Evolutionary conservation across 345 rosid genomes (phyloP).

Genomic region (Rubroshorea leprosula): DNA sequence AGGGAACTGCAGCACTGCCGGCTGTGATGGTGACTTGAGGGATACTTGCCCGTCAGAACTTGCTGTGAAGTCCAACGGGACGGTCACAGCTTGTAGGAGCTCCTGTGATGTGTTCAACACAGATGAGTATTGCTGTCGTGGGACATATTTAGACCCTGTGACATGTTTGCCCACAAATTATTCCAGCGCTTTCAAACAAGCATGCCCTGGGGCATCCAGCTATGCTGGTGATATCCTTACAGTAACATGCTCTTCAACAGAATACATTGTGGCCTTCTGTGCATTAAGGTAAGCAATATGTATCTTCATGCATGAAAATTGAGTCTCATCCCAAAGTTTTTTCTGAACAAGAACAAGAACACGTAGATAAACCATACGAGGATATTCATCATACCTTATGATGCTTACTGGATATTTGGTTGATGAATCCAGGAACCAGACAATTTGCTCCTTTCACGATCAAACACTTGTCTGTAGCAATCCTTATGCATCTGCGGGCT

Average conservation of each 20-base stretch:
- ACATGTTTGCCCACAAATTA: slow-evolving; percentile 45
- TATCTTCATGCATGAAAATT: background rate
- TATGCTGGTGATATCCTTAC: slow-evolving; percentile 45
- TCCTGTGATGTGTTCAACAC: slow-evolving; percentile 45
- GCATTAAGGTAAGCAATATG: slow-evolving; percentile 36
- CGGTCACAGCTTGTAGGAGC: slow-evolving; percentile 50
- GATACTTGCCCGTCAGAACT: slow-evolving; percentile 42
- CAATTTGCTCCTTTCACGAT: slow-evolving; percentile 32
- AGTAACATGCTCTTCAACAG: slow-evolving; percentile 43
- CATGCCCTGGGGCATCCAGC: slow-evolving; percentile 58
- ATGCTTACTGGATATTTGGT: background rate
- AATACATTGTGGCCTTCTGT: slow-evolving; percentile 47
- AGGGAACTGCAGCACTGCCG: slow-evolving; percentile 48
- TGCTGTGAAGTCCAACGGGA: slow-evolving; percentile 25
- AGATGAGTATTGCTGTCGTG: slow-evolving; percentile 59
- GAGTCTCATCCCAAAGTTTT: background rate
- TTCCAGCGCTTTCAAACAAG: slow-evolving; percentile 49
- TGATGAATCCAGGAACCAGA: slow-evolving; percentile 28
- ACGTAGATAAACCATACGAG: too few relatives aligned
- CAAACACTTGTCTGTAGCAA: slow-evolving; percentile 25
- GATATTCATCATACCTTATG: too few relatives aligned
- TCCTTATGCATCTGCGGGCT: slow-evolving; percentile 12
- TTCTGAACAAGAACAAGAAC: background rate
- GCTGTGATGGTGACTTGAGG: slow-evolving; percentile 51
- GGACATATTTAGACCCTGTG: slow-evolving; percentile 29